Conservation (phyloP, 257 asterid genomes). For the Nicotiana noctiflora region DNA sequence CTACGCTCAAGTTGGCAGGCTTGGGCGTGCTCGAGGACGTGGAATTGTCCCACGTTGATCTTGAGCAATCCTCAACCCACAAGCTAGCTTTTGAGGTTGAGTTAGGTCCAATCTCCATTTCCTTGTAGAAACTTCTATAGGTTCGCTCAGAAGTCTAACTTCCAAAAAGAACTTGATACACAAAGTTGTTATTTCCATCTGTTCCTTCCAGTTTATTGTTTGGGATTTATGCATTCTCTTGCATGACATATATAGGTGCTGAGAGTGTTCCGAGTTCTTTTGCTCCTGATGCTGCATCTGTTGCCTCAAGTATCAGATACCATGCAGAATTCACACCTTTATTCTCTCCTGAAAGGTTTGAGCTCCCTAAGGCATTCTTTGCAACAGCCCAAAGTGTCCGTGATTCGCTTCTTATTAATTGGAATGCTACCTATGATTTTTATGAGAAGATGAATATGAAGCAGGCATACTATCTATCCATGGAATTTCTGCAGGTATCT, state of each 20-base stretch:
- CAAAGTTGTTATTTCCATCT: background rate
- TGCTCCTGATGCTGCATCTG: conserved; percentile 44
- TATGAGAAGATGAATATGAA: conserved; percentile 56
- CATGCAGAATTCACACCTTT: conserved; percentile 68
- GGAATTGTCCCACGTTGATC: too few species aligned
- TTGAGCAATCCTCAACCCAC: too few species aligned
- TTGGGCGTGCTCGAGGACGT: too few species aligned
- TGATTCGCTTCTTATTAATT: conserved; percentile 58
- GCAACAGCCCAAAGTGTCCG: conserved; percentile 83
- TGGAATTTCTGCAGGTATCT: conserved; percentile 79
- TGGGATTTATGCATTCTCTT: background rate
- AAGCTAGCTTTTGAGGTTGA: too few species aligned
- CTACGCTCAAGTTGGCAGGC: too few species aligned
- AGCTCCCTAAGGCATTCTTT: conserved; percentile 58
- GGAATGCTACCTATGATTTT: conserved; percentile 61
- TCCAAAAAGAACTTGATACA: background rate
- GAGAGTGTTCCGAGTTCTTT: conserved; percentile 22
- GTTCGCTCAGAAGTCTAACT: background rate
- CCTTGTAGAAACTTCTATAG: background rate
- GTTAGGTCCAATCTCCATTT: too few species aligned
- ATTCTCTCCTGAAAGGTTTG: conserved; percentile 59
- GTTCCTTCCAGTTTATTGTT: background rate
- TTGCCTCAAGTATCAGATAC: conserved; percentile 64
- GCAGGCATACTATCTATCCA: conserved; percentile 82
- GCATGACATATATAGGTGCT: conserved; percentile 34